Evolutionary conservation across 441 rosid species (phyloP).

Genomic region (Adansonia grandidieri): DNA sequence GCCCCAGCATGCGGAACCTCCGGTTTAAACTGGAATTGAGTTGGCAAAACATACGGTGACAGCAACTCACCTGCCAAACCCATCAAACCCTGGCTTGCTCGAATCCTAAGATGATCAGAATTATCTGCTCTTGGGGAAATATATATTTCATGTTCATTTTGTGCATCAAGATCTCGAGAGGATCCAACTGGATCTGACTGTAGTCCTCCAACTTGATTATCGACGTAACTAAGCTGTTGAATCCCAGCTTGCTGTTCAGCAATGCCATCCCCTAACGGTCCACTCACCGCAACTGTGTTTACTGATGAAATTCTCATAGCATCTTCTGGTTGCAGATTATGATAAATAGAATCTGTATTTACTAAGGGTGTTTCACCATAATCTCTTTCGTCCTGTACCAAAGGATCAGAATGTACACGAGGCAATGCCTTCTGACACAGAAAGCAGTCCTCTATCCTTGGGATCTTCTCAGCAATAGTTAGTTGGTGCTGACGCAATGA

Average conservation of each 20-base stretch:
- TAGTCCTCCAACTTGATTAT: constrained; percentile 41
- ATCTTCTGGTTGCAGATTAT: constrained; percentile 50
- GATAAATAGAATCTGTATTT: constrained; percentile 43
- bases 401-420: constrained; percentile 69
- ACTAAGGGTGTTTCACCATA: constrained; percentile 29
- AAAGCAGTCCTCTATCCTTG: constrained; percentile 54
- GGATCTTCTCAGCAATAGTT: constrained; percentile 38
- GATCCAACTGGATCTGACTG: constrained; percentile 36
- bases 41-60: constrained; percentile 33
- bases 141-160: constrained; percentile 34
- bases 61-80: constrained; percentile 39
- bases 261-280: constrained; percentile 41
- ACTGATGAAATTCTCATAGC: constrained; percentile 34
- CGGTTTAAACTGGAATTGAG: constrained; percentile 40
- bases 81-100: constrained; percentile 34
- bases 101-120: constrained; percentile 40
- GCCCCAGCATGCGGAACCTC: constrained; percentile 39
- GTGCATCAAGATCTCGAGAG: constrained; percentile 38
- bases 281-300: constrained; percentile 38
- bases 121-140: constrained; percentile 28
- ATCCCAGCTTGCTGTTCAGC: constrained; percentile 42
- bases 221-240: constrained; percentile 36
- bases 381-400: constrained; percentile 45
- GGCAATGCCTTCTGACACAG: constrained; percentile 75
- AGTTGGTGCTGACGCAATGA: constrained; percentile 44